Conservation (phyloP, 1,284 basidiomycete species). For the Kwoniella shivajii region DNA sequence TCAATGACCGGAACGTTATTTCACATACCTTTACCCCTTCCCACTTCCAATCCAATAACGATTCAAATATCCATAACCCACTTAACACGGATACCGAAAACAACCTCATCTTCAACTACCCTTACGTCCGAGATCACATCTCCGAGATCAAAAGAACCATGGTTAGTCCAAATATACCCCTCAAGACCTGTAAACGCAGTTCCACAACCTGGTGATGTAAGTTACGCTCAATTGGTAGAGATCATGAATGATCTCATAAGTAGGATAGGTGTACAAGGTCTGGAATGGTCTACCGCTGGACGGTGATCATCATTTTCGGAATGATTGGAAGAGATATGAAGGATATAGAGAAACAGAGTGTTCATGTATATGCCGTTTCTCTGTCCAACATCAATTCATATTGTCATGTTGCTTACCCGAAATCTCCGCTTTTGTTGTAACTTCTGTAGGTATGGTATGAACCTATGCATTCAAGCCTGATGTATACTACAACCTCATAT, state of each 20-base stretch:
- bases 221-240: conserved; percentile 35
- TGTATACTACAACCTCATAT: too few relatives aligned
- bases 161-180: conserved; percentile 42
- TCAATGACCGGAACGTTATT: conserved; percentile 37
- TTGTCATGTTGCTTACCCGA: too few relatives aligned
- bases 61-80: conserved; percentile 4
- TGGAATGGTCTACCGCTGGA: conserved; percentile 41
- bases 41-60: conserved; percentile 14
- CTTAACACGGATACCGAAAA: neutral
- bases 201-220: conserved; percentile 28
- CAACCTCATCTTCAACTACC: neutral
- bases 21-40: conserved; percentile 40
- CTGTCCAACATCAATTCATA: too few relatives aligned
- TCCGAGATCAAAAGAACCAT: conserved; percentile 27
- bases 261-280: conserved; percentile 42
- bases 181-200: conserved; percentile 37
- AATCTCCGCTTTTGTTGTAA: too few relatives aligned
- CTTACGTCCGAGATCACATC: neutral
- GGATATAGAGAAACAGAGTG: too few relatives aligned
- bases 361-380: too few relatives aligned
- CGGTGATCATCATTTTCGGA: too few relatives aligned
- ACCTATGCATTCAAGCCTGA: too few relatives aligned
- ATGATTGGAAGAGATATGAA: too few relatives aligned
- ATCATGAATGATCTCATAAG: conserved; percentile 36
- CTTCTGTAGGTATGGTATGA: too few relatives aligned